phyloP scores from a whole-genome alignment of 2,329 filamentous ascomycete genomes.

The Nothophoma quercina region DNA sequence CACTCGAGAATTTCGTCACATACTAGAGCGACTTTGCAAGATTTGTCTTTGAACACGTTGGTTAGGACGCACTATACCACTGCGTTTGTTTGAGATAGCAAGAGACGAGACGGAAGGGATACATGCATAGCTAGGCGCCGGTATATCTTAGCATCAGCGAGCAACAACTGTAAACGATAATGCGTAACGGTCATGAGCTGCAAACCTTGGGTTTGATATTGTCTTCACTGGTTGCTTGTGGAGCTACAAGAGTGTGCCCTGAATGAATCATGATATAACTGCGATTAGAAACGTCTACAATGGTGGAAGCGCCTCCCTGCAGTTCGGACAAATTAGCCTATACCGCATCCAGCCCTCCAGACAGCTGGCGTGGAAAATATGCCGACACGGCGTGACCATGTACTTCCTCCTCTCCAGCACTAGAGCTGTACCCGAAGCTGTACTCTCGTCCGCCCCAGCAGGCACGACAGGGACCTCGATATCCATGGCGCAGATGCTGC shows the following conservation, averaged over 20 bases:
- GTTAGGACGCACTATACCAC: background rate
- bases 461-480: constrained; percentile 86
- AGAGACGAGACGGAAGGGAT: background rate
- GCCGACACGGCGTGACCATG: constrained; percentile 96
- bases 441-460: constrained; percentile 45
- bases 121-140: background rate
- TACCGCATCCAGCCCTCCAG: constrained; percentile 97
- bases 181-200: too few relatives aligned
- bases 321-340: constrained; percentile 92
- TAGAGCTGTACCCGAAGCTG: constrained; percentile 56
- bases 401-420: constrained; percentile 83
- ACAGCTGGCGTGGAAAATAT: constrained; percentile 93
- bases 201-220: too few relatives aligned
- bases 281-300: too few relatives aligned
- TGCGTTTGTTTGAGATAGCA: too few relatives aligned
- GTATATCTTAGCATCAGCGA: background rate
- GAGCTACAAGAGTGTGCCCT: too few relatives aligned
- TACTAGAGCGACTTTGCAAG: too few relatives aligned
- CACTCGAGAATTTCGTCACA: too few relatives aligned
- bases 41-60: background rate
- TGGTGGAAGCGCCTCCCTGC: constrained; percentile 86
- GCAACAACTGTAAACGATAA: background rate
- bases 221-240: too few relatives aligned
- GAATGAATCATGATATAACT: too few relatives aligned
- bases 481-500: constrained; percentile 91